A percentile compares a stretch with the other conserved stretches of the same genome.
Conservation (phyloP, 202 grass and related monocot species). For the Cymbopogon flexuosus region DNA sequence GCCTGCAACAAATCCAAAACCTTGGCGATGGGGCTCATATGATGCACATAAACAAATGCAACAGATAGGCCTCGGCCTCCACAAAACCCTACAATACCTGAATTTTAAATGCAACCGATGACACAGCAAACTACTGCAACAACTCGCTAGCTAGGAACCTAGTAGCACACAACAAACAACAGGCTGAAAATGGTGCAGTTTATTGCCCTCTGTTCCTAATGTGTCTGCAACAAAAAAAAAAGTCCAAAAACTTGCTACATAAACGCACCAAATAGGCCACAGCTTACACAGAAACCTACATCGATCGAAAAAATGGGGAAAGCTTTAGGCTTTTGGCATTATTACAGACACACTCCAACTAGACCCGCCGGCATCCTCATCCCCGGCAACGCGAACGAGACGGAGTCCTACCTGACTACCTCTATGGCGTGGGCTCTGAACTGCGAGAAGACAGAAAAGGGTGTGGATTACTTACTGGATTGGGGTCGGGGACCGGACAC, state of each 20-base stretch:
- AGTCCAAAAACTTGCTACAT: no score
- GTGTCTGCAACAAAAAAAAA: not conserved
- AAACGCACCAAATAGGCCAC: not conserved
- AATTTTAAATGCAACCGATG: not conserved
- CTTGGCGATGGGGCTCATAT: not conserved
- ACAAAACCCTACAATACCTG: not conserved
- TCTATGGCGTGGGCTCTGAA: not conserved
- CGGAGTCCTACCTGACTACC: not conserved
- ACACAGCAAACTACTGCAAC: not conserved
- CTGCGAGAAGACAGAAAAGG: not conserved
- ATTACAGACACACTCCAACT: not conserved
- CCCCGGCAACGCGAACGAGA: not conserved
- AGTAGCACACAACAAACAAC: not conserved
- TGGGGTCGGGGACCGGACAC: constrained; percentile 34
- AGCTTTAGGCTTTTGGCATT: not conserved
- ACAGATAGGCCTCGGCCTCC: not conserved
- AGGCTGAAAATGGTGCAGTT: not conserved
- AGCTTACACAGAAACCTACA: not conserved
- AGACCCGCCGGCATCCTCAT: not conserved
- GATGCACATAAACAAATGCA: not conserved
- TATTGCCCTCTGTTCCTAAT: not conserved
- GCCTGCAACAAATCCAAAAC: not conserved
- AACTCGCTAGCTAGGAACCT: not conserved
- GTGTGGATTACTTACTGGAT: constrained; percentile 38
- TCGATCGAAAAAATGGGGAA: not conserved